Evolutionary conservation across 192 early-diverging fungal species (phyloP).

Genomic region (Pecoramyces ruminantium): DNA sequence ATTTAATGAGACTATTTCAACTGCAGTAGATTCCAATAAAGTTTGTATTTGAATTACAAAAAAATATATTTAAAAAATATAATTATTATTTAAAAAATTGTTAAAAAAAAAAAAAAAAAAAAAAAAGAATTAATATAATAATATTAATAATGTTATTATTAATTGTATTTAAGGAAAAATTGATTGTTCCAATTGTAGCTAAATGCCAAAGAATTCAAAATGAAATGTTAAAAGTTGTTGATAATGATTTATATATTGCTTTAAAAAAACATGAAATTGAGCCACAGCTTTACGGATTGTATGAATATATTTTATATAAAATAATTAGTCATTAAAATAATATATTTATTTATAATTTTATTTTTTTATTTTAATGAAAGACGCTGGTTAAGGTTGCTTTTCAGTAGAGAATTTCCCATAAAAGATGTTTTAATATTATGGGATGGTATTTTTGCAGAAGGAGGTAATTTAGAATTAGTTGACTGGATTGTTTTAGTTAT

Average conservation of each 20-base stretch:
- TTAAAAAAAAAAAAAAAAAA: background rate
- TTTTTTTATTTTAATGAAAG: slow-evolving; percentile 5
- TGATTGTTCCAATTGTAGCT: slow-evolving; percentile 52
- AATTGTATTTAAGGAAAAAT: slow-evolving; percentile 9
- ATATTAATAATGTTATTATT: too few species aligned
- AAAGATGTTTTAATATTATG: slow-evolving; percentile 56
- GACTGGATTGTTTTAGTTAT: slow-evolving; percentile 71
- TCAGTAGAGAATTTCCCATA: slow-evolving; percentile 73
- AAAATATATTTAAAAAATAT: too few species aligned
- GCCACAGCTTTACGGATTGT: slow-evolving; percentile 88
- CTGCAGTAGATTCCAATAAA: background rate
- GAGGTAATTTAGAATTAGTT: slow-evolving; percentile 51
- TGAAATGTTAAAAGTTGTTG: slow-evolving; percentile 48
- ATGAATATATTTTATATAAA: slow-evolving; percentile 9
- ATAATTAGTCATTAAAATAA: too few species aligned
- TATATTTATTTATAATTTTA: too few species aligned
- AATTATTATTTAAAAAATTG: background rate
- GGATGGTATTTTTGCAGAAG: slow-evolving; percentile 82
- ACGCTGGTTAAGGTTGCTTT: slow-evolving; percentile 82
- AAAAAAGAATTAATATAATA: slow-evolving; percentile 19
- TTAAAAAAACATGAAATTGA: slow-evolving; percentile 61
- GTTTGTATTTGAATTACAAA: background rate
- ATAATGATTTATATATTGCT: slow-evolving; percentile 53
- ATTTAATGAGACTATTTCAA: slow-evolving; percentile 16
- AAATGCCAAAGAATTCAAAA: slow-evolving; percentile 54